Conservation (phyloP, 2,329 filamentous ascomycete genomes). For the Penicillium glabrum region DNA sequence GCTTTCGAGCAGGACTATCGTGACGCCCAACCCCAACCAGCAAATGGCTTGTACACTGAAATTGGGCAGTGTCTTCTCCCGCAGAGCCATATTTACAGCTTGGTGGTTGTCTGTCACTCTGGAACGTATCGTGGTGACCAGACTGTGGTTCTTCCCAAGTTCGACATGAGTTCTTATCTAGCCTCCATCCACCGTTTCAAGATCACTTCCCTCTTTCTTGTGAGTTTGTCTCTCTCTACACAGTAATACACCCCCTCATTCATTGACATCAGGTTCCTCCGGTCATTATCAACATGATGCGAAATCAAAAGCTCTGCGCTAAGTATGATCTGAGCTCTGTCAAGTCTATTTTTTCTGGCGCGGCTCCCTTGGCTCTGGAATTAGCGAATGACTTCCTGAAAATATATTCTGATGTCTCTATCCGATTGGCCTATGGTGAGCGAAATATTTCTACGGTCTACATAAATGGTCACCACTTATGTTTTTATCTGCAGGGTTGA, state of each 20-base stretch:
- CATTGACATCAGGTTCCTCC: conserved; percentile 63
- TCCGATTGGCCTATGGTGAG: conserved; percentile 71
- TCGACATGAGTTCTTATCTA: conserved; percentile 68
- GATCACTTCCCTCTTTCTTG: conserved; percentile 67
- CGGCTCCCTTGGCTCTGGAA: conserved; percentile 74
- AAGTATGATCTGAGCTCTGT: conserved; percentile 73
- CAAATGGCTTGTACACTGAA: conserved; percentile 51
- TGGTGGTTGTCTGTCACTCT: conserved; percentile 68
- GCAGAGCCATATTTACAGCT: conserved; percentile 77
- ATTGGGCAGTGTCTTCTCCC: conserved; percentile 68
- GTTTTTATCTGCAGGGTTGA: conserved; percentile 57
- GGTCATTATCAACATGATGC: conserved; percentile 75
- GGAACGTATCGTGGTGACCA: conserved; percentile 71
- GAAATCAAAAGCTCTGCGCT: conserved; percentile 59
- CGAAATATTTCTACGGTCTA: not conserved
- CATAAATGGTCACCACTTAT: not conserved
- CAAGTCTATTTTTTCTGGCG: conserved; percentile 67
- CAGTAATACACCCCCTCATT: not conserved
- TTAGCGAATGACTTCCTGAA: conserved; percentile 64
- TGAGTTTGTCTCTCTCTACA: conserved; percentile 36
- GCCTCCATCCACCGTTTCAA: conserved; percentile 67
- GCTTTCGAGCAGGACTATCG: conserved; percentile 49
- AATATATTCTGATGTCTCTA: conserved; percentile 62
- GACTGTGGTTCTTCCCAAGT: conserved; percentile 69
- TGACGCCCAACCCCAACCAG: conserved; percentile 11